Conservation (phyloP, 371 early-diverging fungal species). For the Lichtheimia ramosa region DNA sequence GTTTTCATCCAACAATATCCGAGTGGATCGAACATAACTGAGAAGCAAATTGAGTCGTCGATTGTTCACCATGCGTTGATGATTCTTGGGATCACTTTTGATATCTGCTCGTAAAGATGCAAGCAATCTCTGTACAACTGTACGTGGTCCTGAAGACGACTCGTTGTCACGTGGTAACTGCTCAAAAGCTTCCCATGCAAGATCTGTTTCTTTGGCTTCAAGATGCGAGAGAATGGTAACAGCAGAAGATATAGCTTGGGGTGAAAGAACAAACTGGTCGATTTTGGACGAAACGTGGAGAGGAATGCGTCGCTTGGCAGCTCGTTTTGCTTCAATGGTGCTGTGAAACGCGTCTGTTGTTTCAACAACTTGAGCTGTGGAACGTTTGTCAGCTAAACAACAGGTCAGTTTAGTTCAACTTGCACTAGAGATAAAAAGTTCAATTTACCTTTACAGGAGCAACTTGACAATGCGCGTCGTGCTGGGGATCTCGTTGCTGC, state of each 20-base stretch:
- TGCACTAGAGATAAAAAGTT: neutral
- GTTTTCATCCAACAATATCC: conserved; percentile 15
- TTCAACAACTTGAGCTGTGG: neutral
- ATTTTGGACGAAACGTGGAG: conserved; percentile 21
- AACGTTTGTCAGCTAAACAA: neutral
- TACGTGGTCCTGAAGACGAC: neutral
- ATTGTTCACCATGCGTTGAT: conserved; percentile 11
- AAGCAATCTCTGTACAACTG: conserved; percentile 16
- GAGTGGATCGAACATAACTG: conserved; percentile 9
- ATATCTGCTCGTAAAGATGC: conserved; percentile 20
- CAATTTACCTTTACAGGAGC: conserved; percentile 16
- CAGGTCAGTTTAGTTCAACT: neutral
- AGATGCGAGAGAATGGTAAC: conserved; percentile 24
- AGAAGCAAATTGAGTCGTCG: conserved; percentile 23
- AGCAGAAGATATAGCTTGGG: conserved; percentile 19
- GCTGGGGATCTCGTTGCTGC: neutral
- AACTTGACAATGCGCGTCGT: conserved; percentile 13
- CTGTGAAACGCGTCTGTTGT: neutral
- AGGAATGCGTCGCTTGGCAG: conserved; percentile 25
- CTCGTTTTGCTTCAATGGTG: conserved; percentile 8
- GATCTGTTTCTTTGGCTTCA: conserved; percentile 10
- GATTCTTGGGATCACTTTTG: conserved; percentile 3
- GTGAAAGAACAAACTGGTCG: conserved; percentile 22
- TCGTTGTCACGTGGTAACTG: conserved; percentile 1
- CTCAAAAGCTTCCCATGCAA: conserved; percentile 34